A percentile compares a stretch with the other conserved stretches of the same genome.
Conservation (phyloP, 345 rosid species). For the Gossypium longicalyx region DNA sequence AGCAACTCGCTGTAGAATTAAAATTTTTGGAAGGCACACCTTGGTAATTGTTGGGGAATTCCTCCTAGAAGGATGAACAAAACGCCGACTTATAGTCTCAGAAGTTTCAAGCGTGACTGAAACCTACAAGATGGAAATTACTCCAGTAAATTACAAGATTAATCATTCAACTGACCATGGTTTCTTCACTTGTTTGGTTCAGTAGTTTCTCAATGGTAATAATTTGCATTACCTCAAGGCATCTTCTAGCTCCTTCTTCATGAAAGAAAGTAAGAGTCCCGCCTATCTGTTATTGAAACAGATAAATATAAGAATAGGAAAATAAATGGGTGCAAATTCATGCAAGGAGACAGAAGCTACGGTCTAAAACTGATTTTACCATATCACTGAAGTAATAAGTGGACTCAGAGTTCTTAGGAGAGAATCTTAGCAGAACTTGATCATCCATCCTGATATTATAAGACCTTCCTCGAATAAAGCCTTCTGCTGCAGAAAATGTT, state of each 20-base stretch:
- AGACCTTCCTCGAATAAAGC: conserved; percentile 94
- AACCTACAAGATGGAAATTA: conserved; percentile 42
- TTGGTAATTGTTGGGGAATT: conserved; percentile 79
- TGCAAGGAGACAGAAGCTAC: conserved; percentile 8
- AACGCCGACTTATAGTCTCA: conserved; percentile 64
- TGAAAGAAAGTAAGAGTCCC: conserved; percentile 95
- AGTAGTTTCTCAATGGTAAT: neutral
- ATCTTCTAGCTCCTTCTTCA: conserved; percentile 79
- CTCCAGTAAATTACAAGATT: conserved; percentile 22
- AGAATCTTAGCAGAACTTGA: conserved; percentile 80
- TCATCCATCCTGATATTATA: conserved; percentile 96
- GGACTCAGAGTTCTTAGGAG: conserved; percentile 85
- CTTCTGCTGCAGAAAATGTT: conserved; percentile 80
- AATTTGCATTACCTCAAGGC: conserved; percentile 70
- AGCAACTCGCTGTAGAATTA: neutral
- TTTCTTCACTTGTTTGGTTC: neutral
- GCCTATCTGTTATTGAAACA: conserved; percentile 60
- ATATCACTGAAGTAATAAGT: conserved; percentile 91
- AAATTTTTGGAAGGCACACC: conserved; percentile 30
- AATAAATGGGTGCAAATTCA: neutral
- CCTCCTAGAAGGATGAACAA: conserved; percentile 80
- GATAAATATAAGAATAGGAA: conserved; percentile 17
- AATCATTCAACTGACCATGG: neutral
- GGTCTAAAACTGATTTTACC: conserved; percentile 38
- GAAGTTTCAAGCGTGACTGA: conserved; percentile 79